Base-by-base conservation (phyloP, 495 filamentous ascomycete genomes). In the Chlorociboria aeruginascens region DNA sequence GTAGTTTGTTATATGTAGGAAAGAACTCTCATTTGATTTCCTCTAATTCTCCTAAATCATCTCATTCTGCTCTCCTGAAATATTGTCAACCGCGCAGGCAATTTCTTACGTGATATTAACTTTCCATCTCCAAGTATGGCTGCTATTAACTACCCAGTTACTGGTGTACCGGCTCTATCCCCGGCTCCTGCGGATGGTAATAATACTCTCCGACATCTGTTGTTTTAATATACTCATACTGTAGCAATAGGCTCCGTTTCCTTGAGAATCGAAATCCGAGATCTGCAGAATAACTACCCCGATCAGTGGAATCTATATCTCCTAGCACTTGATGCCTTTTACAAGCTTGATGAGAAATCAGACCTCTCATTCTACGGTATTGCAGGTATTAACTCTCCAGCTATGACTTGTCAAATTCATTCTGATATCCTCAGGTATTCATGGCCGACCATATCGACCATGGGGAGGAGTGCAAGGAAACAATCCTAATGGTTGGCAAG, bases 321-420 rank as follows among this genome's bases (percentile, higher is more conserved):
- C 6, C 48, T 57, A 28, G 55, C 47, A 12, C 48, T 57, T 13
- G 33, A 46, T n/a, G 35, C 43, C 14, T 57, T 57, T 60, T 74
- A 81, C 59, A 68, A 64, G 38, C 68, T 66, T 13, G 61, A 72
- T 40, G 75, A 82, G 60, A 59, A 59, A 8, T 63, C 69, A 20
- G 68, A 64, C 13, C 66, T 74, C 32, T 77, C 74, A 49, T 83
- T 70, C 62, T 84, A 82, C 64, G 72, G 78, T 49, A 70, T 84
- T 50, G 70, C 73, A 36, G 76, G 76, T 75, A 55, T 39, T 43
- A 28, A 7, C 10, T 14, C n/a, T 9, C 25, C 14, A 9, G 8
- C 1, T 30, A 41, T 7, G 25, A 3, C n/a, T 3, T 29, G 14
- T 4, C 4, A 25, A 25, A 32, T 33, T 8, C 14, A 10, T 41